Percentiles rank a stretch among this genome's conserved stretches.
Evolutionary conservation across 805 yeast species (phyloP).

Genomic region (Nakazawaea populi): DNA sequence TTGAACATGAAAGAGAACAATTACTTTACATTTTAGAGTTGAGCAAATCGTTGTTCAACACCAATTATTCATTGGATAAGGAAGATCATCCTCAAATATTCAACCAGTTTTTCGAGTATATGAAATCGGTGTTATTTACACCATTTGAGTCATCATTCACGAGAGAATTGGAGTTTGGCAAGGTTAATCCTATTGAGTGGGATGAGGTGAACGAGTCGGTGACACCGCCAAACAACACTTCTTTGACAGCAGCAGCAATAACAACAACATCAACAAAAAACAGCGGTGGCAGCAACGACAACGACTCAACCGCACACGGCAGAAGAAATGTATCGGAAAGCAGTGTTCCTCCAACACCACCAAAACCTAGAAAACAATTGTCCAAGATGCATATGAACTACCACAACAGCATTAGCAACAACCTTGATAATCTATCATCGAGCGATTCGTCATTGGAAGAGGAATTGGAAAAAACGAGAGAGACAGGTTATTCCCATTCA

Average conservation of each 20-base stretch:
- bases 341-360: constrained; percentile 2
- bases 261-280: no score
- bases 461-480: neutral
- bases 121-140: neutral
- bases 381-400: neutral
- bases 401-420: neutral
- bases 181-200: neutral
- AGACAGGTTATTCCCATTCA: neutral
- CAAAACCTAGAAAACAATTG: constrained; percentile 2
- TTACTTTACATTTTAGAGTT: constrained; percentile 25
- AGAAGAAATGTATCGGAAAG: neutral
- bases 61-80: constrained; percentile 12
- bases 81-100: constrained; percentile 22
- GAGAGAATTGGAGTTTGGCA: neutral
- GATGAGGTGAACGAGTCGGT: neutral
- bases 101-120: constrained; percentile 4
- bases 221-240: no score
- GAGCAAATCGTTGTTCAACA: constrained; percentile 22
- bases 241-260: neutral
- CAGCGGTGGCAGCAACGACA: neutral
- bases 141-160: neutral
- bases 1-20: constrained; percentile 22
- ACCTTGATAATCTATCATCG: neutral
- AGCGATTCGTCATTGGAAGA: neutral
- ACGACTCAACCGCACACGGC: neutral